Conservation (phyloP, 345 rosid genomes). For the Linum lewisii region DNA sequence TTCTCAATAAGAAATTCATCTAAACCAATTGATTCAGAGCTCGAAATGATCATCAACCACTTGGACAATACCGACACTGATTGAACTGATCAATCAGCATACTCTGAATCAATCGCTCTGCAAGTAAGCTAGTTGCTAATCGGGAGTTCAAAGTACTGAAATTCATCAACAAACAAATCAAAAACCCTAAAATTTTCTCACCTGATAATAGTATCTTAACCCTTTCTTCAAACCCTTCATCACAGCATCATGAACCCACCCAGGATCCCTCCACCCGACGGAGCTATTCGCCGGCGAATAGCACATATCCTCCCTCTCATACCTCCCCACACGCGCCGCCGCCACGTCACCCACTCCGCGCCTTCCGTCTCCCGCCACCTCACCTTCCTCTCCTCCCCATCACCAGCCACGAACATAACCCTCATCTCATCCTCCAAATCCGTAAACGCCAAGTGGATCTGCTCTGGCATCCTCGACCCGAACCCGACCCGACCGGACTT, state of each 20-base stretch:
- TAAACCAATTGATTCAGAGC: no score
- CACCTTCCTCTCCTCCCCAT: conserved; percentile 45
- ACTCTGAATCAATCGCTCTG: no score
- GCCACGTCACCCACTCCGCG: conserved; percentile 15
- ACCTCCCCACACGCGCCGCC: conserved; percentile 53
- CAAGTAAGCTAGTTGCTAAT: no score
- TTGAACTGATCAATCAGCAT: no score
- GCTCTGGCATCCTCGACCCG: conserved; percentile 42
- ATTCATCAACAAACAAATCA: no score
- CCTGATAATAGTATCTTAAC: conserved; percentile 61
- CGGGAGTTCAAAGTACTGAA: no score
- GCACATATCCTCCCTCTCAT: conserved; percentile 72
- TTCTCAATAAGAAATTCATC: no score
- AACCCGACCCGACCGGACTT: conserved; percentile 39
- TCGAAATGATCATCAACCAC: no score
- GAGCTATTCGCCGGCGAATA: conserved; percentile 69
- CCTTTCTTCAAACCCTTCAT: conserved; percentile 55
- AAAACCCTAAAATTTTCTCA: no score
- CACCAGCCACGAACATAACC: conserved; percentile 74
- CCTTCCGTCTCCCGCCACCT: conserved; percentile 56
- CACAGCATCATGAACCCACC: conserved; percentile 69
- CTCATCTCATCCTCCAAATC: conserved; percentile 63
- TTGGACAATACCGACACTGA: no score
- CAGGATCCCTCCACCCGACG: conserved; percentile 92
- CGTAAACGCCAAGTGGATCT: conserved; percentile 65